A percentile compares a stretch with the other conserved stretches of the same genome.
Conservation (phyloP, 148 eudicot species). For the Euryodendron excelsum region DNA sequence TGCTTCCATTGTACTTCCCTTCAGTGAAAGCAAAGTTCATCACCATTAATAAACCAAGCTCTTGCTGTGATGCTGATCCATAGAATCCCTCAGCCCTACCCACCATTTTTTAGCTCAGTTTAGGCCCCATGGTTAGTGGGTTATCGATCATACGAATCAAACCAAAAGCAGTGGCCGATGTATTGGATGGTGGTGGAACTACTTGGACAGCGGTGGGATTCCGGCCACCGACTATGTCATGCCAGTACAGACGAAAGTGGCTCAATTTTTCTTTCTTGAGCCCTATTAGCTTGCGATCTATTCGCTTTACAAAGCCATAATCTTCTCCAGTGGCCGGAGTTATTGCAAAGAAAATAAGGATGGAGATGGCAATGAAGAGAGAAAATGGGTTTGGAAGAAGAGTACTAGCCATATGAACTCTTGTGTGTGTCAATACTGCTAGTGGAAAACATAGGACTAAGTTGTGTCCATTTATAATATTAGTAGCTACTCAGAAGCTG, state of each 20-base stretch:
- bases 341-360: neutral
- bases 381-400: neutral
- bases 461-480: too few species aligned
- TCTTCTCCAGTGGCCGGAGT: constrained; percentile 10
- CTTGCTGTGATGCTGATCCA: constrained; percentile 25
- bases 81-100: constrained; percentile 49
- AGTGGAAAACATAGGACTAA: too few species aligned
- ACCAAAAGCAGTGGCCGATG: constrained; percentile 38
- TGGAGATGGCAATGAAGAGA: neutral
- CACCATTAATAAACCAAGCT: constrained; percentile 34
- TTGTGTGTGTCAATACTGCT: too few species aligned
- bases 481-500: too few species aligned
- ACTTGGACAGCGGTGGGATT: constrained; percentile 40
- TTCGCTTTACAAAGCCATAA: neutral
- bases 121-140: constrained; percentile 33
- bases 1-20: constrained; percentile 46
- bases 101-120: constrained; percentile 21
- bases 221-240: constrained; percentile 45
- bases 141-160: constrained; percentile 33
- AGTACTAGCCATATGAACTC: neutral
- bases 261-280: constrained; percentile 41
- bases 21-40: constrained; percentile 37
- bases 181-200: constrained; percentile 21
- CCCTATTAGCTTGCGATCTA: neutral
- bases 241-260: constrained; percentile 59